Conservation (phyloP, 1,139 yeast species). For the Debaryomyces psychrophilus region DNA sequence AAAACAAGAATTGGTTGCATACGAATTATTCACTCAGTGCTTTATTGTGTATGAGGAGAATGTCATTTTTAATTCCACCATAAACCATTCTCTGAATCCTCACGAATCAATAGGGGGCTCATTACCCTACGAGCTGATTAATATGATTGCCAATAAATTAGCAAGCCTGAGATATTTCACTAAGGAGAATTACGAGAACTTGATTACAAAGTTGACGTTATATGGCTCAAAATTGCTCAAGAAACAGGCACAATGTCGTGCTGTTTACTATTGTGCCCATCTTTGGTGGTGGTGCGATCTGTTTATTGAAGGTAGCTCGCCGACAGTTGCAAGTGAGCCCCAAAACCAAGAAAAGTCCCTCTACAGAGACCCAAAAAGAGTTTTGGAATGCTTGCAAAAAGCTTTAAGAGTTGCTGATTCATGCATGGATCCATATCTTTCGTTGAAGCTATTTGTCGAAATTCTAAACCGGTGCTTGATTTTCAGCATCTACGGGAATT, state of each 20-base stretch:
- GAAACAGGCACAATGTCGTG: slow-evolving; percentile 92
- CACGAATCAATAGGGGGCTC: slow-evolving; percentile 46
- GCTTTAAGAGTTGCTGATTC: slow-evolving; percentile 90
- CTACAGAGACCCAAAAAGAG: slow-evolving; percentile 46
- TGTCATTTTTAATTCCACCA: slow-evolving; percentile 30
- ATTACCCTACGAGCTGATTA: slow-evolving; percentile 41
- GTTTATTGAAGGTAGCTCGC: slow-evolving; percentile 30
- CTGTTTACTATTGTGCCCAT: slow-evolving; percentile 86
- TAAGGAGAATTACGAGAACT: slow-evolving; percentile 70
- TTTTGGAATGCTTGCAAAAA: slow-evolving; percentile 55
- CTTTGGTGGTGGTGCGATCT: slow-evolving; percentile 89
- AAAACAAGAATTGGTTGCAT: slow-evolving; percentile 56
- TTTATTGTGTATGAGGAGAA: slow-evolving; percentile 87
- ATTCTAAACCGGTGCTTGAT: slow-evolving; percentile 83
- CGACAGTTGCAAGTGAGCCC: slow-evolving; percentile 17
- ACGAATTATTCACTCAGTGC: slow-evolving; percentile 88
- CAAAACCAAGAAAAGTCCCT: slow-evolving; percentile 19
- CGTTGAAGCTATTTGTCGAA: slow-evolving; percentile 84
- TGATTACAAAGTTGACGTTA: slow-evolving; percentile 82
- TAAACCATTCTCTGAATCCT: slow-evolving; percentile 28
- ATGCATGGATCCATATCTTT: slow-evolving; percentile 81
- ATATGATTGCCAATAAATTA: slow-evolving; percentile 62
- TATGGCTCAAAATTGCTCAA: slow-evolving; percentile 87
- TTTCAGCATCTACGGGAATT: slow-evolving; percentile 82
- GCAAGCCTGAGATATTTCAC: slow-evolving; percentile 60